Percentiles rank a stretch among this genome's conserved stretches.
phyloP scores from a whole-genome alignment of 2,329 filamentous ascomycete genomes.

The Calonectria pteridis region DNA sequence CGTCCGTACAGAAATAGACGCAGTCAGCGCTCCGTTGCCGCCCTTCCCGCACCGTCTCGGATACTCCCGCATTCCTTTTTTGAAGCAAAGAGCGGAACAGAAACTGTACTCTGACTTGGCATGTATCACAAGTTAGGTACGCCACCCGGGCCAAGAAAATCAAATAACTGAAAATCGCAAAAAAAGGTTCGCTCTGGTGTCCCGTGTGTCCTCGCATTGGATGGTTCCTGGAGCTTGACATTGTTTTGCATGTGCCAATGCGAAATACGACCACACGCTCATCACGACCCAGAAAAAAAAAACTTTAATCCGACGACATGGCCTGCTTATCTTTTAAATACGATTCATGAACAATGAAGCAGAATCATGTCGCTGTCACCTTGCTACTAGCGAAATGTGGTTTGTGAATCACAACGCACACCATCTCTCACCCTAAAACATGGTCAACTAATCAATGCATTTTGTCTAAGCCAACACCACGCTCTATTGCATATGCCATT shows the following conservation, averaged over 20 bases:
- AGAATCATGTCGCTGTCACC: neutral
- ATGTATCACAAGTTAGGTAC: neutral
- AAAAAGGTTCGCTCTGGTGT: neutral
- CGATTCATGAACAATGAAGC: neutral
- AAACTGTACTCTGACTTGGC: too few species aligned
- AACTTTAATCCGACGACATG: slow-evolving; percentile 25
- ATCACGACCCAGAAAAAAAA: neutral
- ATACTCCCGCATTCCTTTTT: neutral
- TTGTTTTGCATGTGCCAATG: neutral
- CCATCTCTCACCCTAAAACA: neutral
- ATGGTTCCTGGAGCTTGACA: neutral
- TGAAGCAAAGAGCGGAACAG: neutral
- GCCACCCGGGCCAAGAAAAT: neutral
- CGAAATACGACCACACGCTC: slow-evolving; percentile 8
- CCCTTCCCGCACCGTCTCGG: neutral
- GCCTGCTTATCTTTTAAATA: neutral
- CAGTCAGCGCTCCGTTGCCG: neutral
- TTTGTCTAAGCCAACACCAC: neutral
- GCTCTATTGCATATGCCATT: neutral
- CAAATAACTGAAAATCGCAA: neutral
- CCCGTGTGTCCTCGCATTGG: neutral
- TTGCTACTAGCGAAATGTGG: neutral
- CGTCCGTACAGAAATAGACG: neutral
- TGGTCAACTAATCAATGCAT: neutral
- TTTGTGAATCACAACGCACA: neutral